Base-by-base conservation (phyloP, 1,139 yeast genomes). In the Yamadazyma taylorii region DNA sequence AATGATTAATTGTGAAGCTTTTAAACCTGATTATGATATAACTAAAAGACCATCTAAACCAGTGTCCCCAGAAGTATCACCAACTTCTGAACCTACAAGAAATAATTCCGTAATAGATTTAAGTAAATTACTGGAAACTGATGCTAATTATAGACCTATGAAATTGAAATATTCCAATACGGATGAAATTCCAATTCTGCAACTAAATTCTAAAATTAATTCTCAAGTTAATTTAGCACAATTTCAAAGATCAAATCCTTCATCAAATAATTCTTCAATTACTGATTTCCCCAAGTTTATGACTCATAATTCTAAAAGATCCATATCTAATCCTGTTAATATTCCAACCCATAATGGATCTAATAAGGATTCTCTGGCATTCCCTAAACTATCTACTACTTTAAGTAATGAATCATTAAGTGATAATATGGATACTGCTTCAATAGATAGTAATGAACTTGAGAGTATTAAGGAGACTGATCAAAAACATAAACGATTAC, bases 31-130 rank as follows among this genome's bases (percentile, higher is more conserved):
- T 3, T 71, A 60, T 40, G 54, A 53, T 42, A 47, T 71, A 17
- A 43, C 51, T 10, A 55, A 59, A 32, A 68, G 56, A 17, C 76
- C 76, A 0, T 34, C 41, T 12, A 55, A 53, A 32, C 74, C 73
- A 4, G 56, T 65, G 1, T 60, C 72, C 24, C 77, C 77, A 2
- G 73, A 68, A 35, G 69, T 71, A 2, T 66, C 73, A 8, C 77
- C 77, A 6, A 61, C 51, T 33, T 65, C 73, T 1, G 71, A 66
- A 40, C 76, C 77, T 5, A 63, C 74, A 7, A 51, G 73, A 39
- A 56, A 60, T 30, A 71, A 71, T 43, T 67, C 74, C 4, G 70
- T 69, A 9, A 66, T 71, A 22, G 75, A 71, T 48, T 58, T 71
- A 37, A 55, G 69, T 19, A 68, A 69, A 41, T 50, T 71, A 33